Evolutionary conservation across 306 rosid species (phyloP).

Genomic region (Cucurbita maxima): DNA sequence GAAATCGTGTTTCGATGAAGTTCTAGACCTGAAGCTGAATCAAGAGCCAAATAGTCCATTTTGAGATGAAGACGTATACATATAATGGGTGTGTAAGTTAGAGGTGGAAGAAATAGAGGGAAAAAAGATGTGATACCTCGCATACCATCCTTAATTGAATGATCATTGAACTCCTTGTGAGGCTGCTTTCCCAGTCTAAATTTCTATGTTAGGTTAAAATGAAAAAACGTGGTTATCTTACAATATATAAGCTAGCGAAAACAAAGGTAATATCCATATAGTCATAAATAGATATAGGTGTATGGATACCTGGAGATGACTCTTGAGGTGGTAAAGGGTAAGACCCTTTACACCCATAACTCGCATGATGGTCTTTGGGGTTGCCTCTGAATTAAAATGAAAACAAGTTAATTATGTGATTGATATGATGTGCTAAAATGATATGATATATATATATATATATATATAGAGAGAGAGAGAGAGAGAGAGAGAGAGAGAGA

Average conservation of each 20-base stretch:
- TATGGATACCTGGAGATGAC: constrained; percentile 76
- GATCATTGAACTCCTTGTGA: constrained; percentile 96
- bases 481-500: too few relatives aligned
- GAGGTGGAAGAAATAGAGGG: background rate
- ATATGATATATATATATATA: too few relatives aligned
- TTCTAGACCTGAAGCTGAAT: constrained; percentile 66
- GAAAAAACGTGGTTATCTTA: background rate
- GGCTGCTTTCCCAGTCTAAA: constrained; percentile 99
- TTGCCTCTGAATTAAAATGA: constrained; percentile 47
- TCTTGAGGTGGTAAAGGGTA: constrained; percentile 98
- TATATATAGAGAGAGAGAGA: too few relatives aligned
- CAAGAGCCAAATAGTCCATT: background rate
- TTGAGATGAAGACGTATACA: background rate
- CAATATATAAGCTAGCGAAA: too few relatives aligned
- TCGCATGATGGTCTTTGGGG: constrained; percentile 98
- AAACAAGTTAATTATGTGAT: too few relatives aligned
- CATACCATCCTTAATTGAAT: constrained; percentile 87
- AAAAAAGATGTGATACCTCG: constrained; percentile 28
- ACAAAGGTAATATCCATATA: too few relatives aligned
- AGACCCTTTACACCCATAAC: constrained; percentile 99
- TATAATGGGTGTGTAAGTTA: background rate
- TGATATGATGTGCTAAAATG: too few relatives aligned
- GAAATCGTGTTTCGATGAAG: constrained; percentile 76
- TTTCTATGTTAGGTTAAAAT: constrained; percentile 37
- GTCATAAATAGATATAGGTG: too few relatives aligned